Conservation (phyloP, 768 basidiomycete species). For the Boletus subcaerulescens region DNA sequence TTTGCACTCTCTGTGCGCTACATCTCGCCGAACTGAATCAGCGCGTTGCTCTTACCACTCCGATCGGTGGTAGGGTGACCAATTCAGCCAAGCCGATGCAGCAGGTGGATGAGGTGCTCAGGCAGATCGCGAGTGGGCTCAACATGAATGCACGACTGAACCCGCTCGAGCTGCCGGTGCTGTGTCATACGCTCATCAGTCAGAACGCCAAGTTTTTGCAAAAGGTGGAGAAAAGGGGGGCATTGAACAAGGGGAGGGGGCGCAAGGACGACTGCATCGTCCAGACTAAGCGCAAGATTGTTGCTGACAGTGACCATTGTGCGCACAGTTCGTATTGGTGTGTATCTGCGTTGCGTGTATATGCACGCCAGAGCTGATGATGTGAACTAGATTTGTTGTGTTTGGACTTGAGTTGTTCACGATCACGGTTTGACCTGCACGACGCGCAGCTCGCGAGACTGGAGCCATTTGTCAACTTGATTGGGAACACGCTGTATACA, state of each 20-base stretch:
- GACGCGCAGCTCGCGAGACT: conserved; percentile 75
- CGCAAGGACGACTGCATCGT: conserved; percentile 62
- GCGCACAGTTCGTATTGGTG: conserved; percentile 86
- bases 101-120: conserved; percentile 85
- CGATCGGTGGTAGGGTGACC: conserved; percentile 82
- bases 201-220: conserved; percentile 88
- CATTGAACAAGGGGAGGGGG: conserved; percentile 30
- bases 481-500: conserved; percentile 93
- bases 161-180: conserved; percentile 66
- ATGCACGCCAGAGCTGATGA: neutral
- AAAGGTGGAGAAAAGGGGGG: conserved; percentile 41
- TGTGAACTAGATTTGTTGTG: conserved; percentile 63
- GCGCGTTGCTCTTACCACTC: conserved; percentile 71
- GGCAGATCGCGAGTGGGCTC: conserved; percentile 77
- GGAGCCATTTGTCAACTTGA: conserved; percentile 79
- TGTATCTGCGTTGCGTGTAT: conserved; percentile 12
- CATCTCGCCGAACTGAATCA: conserved; percentile 75
- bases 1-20: conserved; percentile 78
- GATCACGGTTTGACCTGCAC: conserved; percentile 82
- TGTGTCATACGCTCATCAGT: conserved; percentile 87
- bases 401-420: conserved; percentile 90
- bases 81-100: conserved; percentile 75
- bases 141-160: conserved; percentile 75
- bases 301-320: conserved; percentile 62
- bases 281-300: conserved; percentile 68